Evolutionary conservation across 352 stramenopile species (phyloP).

Genomic region (Globisporangium echinulatum): DNA sequence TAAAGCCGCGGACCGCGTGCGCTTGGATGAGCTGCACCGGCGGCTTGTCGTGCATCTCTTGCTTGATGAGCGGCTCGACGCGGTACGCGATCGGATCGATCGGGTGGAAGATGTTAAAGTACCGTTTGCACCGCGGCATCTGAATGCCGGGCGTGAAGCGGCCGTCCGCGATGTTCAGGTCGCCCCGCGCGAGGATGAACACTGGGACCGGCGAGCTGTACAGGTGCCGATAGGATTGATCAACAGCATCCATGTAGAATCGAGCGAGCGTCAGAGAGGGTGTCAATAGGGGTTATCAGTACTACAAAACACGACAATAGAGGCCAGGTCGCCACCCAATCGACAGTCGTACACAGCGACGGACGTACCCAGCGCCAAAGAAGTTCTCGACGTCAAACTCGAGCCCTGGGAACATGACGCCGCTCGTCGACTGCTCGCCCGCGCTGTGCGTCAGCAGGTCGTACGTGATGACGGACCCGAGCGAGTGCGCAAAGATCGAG

Average conservation of each 20-base stretch:
- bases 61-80: slow-evolving; percentile 84
- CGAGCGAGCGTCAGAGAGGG: no score
- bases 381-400: slow-evolving; percentile 87
- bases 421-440: slow-evolving; percentile 52
- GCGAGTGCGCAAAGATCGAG: slow-evolving; percentile 87
- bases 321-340: no score
- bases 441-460: slow-evolving; percentile 85
- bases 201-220: slow-evolving; percentile 72
- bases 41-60: slow-evolving; percentile 85
- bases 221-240: background rate
- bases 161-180: slow-evolving; percentile 69
- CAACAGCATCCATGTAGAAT: background rate
- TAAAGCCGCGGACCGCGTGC: slow-evolving; percentile 52
- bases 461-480: slow-evolving; percentile 90
- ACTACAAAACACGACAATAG: no score
- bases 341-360: background rate
- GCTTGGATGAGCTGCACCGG: slow-evolving; percentile 77
- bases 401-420: slow-evolving; percentile 66
- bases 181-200: slow-evolving; percentile 77
- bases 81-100: slow-evolving; percentile 91
- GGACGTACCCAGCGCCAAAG: slow-evolving; percentile 66
- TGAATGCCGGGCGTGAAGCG: slow-evolving; percentile 76
- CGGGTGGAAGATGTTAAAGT: slow-evolving; percentile 91
- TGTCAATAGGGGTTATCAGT: no score
- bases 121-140: slow-evolving; percentile 69